phyloP scores from a whole-genome alignment of 176 grass and related monocot genomes.

The Musa beccarii region DNA sequence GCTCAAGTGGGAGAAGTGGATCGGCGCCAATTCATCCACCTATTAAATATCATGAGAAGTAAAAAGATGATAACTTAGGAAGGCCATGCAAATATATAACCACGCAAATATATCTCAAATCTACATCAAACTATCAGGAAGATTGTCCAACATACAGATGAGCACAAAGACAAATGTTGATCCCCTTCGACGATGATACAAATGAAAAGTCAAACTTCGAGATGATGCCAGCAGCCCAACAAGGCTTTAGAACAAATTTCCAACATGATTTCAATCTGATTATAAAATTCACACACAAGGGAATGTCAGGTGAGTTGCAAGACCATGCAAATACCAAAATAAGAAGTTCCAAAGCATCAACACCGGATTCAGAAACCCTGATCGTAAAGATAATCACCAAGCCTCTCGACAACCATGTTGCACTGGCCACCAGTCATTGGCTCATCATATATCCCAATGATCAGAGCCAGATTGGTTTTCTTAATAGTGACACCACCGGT shows the following conservation, averaged over 20 bases:
- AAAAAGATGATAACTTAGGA: no score
- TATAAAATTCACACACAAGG: not conserved
- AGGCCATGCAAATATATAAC: not conserved
- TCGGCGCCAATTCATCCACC: no score
- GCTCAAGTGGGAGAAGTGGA: no score
- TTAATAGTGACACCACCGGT: not conserved
- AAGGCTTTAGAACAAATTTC: not conserved
- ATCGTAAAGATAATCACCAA: not conserved
- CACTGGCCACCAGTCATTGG: slow-evolving; percentile 9
- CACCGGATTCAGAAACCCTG: not conserved
- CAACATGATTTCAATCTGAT: not conserved
- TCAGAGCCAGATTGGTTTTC: slow-evolving; percentile 1
- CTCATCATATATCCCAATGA: slow-evolving; percentile 6
- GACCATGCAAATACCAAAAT: not conserved
- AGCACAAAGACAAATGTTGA: not conserved
- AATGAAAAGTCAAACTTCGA: not conserved
- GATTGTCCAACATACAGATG: not conserved
- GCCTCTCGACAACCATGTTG: not conserved
- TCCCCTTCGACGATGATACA: not conserved
- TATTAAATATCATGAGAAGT: no score
- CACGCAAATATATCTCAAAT: not conserved
- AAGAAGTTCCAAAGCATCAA: not conserved
- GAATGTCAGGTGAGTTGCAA: not conserved
- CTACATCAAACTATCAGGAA: not conserved
- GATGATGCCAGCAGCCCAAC: not conserved